Percentiles rank a stretch among this genome's conserved stretches.
Conservation (phyloP, 73 alveolate species). For the Paramecium tetraurelia region DNA sequence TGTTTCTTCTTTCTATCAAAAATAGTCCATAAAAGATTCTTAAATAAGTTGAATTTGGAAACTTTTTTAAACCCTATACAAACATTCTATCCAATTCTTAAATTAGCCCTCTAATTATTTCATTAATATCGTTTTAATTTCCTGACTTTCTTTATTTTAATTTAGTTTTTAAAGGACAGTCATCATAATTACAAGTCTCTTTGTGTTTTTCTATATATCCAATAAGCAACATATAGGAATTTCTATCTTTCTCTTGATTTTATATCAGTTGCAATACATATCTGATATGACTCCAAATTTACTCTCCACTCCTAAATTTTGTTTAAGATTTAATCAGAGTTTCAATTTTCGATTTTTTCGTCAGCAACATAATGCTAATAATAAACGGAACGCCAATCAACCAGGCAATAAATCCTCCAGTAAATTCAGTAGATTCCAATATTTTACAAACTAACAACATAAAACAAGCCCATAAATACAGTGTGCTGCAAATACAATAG, state of each 20-base stretch:
- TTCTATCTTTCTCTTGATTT: constrained; percentile 71
- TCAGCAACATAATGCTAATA: constrained; percentile 69
- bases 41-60: constrained; percentile 82
- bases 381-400: constrained; percentile 84
- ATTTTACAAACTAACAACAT: constrained; percentile 72
- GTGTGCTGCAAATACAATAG: constrained; percentile 2
- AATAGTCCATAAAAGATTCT: constrained; percentile 86
- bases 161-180: constrained; percentile 79
- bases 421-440: constrained; percentile 73
- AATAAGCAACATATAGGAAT: constrained; percentile 80
- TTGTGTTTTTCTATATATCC: constrained; percentile 91
- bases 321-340: constrained; percentile 75
- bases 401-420: constrained; percentile 83
- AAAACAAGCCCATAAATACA: constrained; percentile 64
- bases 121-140: neutral
- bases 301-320: constrained; percentile 86
- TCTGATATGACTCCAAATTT: constrained; percentile 80
- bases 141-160: constrained; percentile 33
- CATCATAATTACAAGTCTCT: constrained; percentile 82
- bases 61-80: constrained; percentile 79
- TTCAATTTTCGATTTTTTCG: constrained; percentile 74
- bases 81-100: constrained; percentile 84
- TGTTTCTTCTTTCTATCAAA: constrained; percentile 84
- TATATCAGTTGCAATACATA: constrained; percentile 77
- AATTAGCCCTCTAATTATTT: constrained; percentile 18